These are phyloP conservation scores for Mycocentrospora acerina DNA, from an alignment of 2,329 filamentous ascomycete genomes.

Conservation along the genomic window DNA sequence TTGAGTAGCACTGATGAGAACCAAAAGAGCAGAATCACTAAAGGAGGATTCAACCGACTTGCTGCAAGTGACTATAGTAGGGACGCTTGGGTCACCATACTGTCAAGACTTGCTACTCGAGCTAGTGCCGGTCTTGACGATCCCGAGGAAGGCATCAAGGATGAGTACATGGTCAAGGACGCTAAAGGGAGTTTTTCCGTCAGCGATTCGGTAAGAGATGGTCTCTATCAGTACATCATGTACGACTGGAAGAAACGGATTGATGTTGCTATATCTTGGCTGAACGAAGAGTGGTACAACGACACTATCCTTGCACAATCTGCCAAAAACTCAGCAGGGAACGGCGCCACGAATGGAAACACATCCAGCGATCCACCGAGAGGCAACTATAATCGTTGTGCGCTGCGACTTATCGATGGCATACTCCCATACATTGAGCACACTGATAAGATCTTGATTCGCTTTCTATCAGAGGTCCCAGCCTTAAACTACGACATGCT, in stretches of 20 bases:
- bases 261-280: slow-evolving; percentile 87
- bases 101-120: slow-evolving; percentile 82
- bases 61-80: slow-evolving; percentile 82
- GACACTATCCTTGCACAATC: slow-evolving; percentile 63
- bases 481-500: slow-evolving; percentile 73
- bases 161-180: slow-evolving; percentile 50
- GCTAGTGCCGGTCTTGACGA: slow-evolving; percentile 71
- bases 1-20: slow-evolving; percentile 71
- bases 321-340: slow-evolving; percentile 20
- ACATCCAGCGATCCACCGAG: slow-evolving; percentile 23
- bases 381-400: slow-evolving; percentile 75
- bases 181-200: slow-evolving; percentile 49
- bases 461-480: slow-evolving; percentile 90
- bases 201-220: slow-evolving; percentile 72
- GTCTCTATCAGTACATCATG: slow-evolving; percentile 80
- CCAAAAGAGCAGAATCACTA: slow-evolving; percentile 52
- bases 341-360: slow-evolving; percentile 49
- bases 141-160: slow-evolving; percentile 63
- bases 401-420: slow-evolving; percentile 78
- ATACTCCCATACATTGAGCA: slow-evolving; percentile 89
- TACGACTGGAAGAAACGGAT: slow-evolving; percentile 90
- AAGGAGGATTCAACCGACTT: slow-evolving; percentile 76
- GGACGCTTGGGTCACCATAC: slow-evolving; percentile 87
- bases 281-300: slow-evolving; percentile 98
- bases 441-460: slow-evolving; percentile 84